These are phyloP conservation scores for Coemansia sp. DNA, from an alignment of 192 early-diverging fungal genomes.

Conservation along the genomic window DNA sequence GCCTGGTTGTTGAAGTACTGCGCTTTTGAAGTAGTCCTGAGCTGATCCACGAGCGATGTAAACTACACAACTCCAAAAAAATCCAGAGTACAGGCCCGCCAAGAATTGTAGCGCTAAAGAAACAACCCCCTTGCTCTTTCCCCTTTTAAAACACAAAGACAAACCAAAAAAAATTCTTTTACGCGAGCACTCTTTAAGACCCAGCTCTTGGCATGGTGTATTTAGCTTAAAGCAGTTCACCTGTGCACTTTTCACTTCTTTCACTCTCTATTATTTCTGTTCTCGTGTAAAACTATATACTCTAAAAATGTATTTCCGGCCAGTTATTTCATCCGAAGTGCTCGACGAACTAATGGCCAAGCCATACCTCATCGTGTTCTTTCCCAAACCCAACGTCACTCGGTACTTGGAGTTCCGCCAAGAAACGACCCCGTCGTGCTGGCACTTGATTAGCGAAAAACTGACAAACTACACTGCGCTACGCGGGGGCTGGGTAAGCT, in stretches of 20 bases:
- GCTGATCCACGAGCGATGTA: too few relatives aligned
- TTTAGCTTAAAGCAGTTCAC: too few relatives aligned
- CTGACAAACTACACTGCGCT: constrained; percentile 11
- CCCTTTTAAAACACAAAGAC: not conserved
- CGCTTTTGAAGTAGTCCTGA: too few relatives aligned
- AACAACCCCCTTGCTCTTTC: not conserved
- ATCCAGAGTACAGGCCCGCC: too few relatives aligned
- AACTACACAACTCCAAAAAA: too few relatives aligned
- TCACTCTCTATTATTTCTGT: not conserved
- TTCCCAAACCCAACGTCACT: not conserved
- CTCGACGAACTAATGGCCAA: constrained; percentile 14
- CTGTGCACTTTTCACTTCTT: too few relatives aligned
- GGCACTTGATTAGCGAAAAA: constrained; percentile 6
- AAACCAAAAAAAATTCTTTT: too few relatives aligned
- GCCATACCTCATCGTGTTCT: constrained; percentile 20
- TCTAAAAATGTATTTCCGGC: constrained; percentile 6
- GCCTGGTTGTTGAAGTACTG: too few relatives aligned
- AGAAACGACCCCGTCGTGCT: not conserved
- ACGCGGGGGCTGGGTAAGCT: constrained; percentile 4
- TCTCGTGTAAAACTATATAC: not conserved
- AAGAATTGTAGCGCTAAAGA: too few relatives aligned
- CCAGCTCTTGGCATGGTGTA: too few relatives aligned
- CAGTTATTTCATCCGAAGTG: constrained; percentile 11
- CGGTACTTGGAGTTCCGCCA: constrained; percentile 16
- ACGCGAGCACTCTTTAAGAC: too few relatives aligned